A percentile compares a stretch with the other conserved stretches of the same genome.
Evolutionary conservation across 768 basidiomycete species (phyloP).

Genomic region (Boletellus sp.): DNA sequence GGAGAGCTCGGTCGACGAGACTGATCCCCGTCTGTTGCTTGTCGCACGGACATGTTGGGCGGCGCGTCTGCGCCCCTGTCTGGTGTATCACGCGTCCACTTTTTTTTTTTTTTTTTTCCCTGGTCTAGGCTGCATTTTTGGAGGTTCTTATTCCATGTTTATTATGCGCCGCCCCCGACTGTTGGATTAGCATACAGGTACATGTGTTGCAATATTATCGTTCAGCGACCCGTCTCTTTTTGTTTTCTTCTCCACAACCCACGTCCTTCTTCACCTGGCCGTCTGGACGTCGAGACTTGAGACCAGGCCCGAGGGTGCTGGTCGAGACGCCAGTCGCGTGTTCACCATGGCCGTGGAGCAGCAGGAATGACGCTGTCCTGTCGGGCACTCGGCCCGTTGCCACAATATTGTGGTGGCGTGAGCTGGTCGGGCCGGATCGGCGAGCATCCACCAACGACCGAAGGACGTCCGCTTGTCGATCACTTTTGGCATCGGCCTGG

Average conservation of each 20-base stretch:
- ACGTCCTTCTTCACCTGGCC: neutral
- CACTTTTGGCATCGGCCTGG: too few relatives aligned
- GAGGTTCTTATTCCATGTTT: conserved; percentile 23
- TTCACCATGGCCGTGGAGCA: too few relatives aligned
- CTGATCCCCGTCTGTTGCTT: conserved; percentile 21
- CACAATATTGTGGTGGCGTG: too few relatives aligned
- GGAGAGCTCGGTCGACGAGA: conserved; percentile 75
- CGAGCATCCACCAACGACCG: too few relatives aligned
- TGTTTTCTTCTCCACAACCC: conserved; percentile 1
- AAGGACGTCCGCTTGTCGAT: neutral
- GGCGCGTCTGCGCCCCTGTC: neutral
- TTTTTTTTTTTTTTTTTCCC: neutral
- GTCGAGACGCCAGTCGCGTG: too few relatives aligned
- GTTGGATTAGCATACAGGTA: conserved; percentile 17
- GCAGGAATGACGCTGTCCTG: neutral
- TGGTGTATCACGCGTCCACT: neutral
- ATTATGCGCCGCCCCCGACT: conserved; percentile 11
- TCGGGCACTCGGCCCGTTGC: too few relatives aligned
- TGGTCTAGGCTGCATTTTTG: neutral
- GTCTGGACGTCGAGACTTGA: too few relatives aligned
- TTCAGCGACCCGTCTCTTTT: neutral
- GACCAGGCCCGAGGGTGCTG: neutral
- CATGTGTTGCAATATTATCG: conserved; percentile 16
- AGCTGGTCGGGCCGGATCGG: too few relatives aligned
- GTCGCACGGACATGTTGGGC: neutral